These are phyloP conservation scores for Fusarium nodosum DNA, from an alignment of 2,329 filamentous ascomycete genomes.

Conservation along the genomic window DNA sequence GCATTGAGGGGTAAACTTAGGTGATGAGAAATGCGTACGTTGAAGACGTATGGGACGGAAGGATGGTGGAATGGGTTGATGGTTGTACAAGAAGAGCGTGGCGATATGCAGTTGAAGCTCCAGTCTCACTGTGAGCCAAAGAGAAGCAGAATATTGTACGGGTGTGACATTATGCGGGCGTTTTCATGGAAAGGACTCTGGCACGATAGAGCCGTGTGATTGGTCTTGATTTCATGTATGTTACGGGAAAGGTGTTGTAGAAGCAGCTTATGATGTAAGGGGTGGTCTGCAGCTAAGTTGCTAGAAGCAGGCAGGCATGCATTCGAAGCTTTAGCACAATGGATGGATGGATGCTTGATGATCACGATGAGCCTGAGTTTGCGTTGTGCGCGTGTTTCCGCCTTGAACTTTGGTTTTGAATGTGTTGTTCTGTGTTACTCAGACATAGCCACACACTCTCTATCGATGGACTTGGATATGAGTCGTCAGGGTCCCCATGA, in stretches of 20 bases:
- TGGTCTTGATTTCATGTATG: conserved; percentile 27
- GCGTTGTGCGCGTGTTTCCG: neutral
- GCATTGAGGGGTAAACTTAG: conserved; percentile 62
- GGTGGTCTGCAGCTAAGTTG: conserved; percentile 21
- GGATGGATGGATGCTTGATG: conserved; percentile 15
- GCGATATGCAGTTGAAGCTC: conserved; percentile 18
- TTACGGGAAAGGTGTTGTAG: conserved; percentile 37
- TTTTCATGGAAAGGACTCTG: conserved; percentile 39
- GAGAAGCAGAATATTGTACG: conserved; percentile 27
- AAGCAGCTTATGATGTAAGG: conserved; percentile 40
- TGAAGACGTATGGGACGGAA: conserved; percentile 4
- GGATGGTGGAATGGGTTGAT: conserved; percentile 13
- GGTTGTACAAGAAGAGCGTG: conserved; percentile 32
- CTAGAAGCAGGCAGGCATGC: conserved; percentile 16
- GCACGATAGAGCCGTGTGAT: conserved; percentile 40
- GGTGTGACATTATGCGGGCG: conserved; percentile 36
- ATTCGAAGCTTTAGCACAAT: conserved; percentile 15
- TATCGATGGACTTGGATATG: conserved; percentile 21
- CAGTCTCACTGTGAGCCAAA: conserved; percentile 18
- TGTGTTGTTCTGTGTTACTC: conserved; percentile 13
- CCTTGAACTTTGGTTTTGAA: conserved; percentile 2
- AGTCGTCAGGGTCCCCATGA: conserved; percentile 33
- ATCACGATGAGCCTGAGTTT: conserved; percentile 23
- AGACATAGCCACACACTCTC: conserved; percentile 36
- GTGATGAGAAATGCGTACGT: conserved; percentile 33